phyloP scores from a whole-genome alignment of 345 rosid species.

The Nasturtium officinale region DNA sequence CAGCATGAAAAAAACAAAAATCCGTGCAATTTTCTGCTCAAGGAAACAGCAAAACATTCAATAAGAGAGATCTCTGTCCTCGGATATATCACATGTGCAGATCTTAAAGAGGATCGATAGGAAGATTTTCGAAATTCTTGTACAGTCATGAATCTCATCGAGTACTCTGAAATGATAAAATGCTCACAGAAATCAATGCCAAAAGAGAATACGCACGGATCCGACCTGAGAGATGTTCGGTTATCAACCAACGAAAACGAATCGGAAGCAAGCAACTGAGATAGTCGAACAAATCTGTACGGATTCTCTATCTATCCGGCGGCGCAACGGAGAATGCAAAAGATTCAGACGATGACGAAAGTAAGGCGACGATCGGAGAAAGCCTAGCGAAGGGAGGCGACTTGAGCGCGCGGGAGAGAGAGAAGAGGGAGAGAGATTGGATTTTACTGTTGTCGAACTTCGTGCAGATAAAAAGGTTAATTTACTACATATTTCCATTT shows the following conservation, averaged over 20 bases:
- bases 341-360: slow-evolving; percentile 18
- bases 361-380: slow-evolving; percentile 54
- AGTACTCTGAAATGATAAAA: background rate
- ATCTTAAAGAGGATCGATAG: slow-evolving; percentile 28
- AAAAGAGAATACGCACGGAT: slow-evolving; percentile 33
- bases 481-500: slow-evolving; percentile 1
- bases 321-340: slow-evolving; percentile 20
- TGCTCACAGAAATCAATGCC: slow-evolving; percentile 25
- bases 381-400: slow-evolving; percentile 51
- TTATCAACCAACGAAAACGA: slow-evolving; percentile 7
- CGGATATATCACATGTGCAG: background rate
- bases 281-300: slow-evolving; percentile 19
- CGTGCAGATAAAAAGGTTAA: slow-evolving; percentile 32
- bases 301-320: slow-evolving; percentile 17
- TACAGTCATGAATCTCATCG: background rate
- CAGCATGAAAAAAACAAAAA: background rate
- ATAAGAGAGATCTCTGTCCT: slow-evolving; percentile 15
- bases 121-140: background rate
- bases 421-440: slow-evolving; percentile 11
- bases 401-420: slow-evolving; percentile 67
- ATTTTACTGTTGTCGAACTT: slow-evolving; percentile 31
- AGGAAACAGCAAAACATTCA: slow-evolving; percentile 1
- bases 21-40: background rate
- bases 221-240: slow-evolving; percentile 30
- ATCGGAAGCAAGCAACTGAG: slow-evolving; percentile 22